Conservation (phyloP, 176 grass and related monocot species). For the Juncus effusus region DNA sequence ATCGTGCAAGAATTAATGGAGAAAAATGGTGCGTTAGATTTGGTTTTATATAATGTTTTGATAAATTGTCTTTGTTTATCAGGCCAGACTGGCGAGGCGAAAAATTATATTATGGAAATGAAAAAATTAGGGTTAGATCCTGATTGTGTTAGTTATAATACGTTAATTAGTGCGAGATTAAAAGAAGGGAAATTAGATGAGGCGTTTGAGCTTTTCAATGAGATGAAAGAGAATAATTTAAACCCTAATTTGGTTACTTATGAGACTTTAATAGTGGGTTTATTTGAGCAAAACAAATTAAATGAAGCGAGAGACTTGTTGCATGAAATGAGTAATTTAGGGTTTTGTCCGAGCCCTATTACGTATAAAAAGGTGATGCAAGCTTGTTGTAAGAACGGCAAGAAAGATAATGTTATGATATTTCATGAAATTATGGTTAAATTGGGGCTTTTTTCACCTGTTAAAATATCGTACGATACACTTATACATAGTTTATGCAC, state of each 20-base stretch:
- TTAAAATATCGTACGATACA: constrained; percentile 64
- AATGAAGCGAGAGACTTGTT: constrained; percentile 54
- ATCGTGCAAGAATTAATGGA: constrained; percentile 70
- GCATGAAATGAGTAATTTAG: constrained; percentile 51
- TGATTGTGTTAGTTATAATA: constrained; percentile 81
- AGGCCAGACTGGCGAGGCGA: constrained; percentile 53
- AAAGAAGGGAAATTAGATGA: constrained; percentile 49
- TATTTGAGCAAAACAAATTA: constrained; percentile 36
- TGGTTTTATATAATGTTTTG: constrained; percentile 87
- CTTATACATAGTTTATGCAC: constrained; percentile 62
- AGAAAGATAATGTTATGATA: constrained; percentile 44
- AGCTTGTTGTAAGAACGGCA: constrained; percentile 57
- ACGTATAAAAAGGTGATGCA: constrained; percentile 52
- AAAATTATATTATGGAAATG: constrained; percentile 63
- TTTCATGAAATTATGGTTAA: constrained; percentile 57
- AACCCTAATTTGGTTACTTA: constrained; percentile 81
- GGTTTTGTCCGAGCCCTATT: constrained; percentile 43
- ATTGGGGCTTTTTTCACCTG: constrained; percentile 42
- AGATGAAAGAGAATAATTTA: constrained; percentile 54
- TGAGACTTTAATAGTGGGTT: constrained; percentile 48
- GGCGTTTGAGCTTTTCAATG: constrained; percentile 50
- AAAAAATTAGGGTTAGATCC: constrained; percentile 68
- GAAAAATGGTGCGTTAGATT: constrained; percentile 58
- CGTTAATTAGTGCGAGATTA: constrained; percentile 61
- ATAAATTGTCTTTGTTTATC: constrained; percentile 82